Evolutionary conservation across 129 eudicot genomes (phyloP).

Genomic region (Calendula officinalis): DNA sequence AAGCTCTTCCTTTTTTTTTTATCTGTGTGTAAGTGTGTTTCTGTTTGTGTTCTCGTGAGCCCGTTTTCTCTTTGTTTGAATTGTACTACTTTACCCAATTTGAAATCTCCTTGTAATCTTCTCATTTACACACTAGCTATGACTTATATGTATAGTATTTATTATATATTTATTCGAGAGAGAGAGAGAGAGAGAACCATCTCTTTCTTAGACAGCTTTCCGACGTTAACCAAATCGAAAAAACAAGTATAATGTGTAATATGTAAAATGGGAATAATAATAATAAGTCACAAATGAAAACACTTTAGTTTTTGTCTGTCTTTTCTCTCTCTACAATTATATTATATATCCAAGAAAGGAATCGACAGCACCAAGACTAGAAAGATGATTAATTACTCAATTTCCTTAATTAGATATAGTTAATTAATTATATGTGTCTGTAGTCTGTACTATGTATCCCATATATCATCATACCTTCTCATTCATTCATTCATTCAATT

Average conservation of each 20-base stretch:
- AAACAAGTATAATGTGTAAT: slow-evolving; percentile 26
- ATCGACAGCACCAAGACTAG: slow-evolving; percentile 62
- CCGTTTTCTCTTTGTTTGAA: slow-evolving; percentile 30
- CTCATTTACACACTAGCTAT: slow-evolving; percentile 21
- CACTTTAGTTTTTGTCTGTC: slow-evolving; percentile 23
- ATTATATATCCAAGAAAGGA: slow-evolving; percentile 55
- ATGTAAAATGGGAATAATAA: slow-evolving; percentile 34
- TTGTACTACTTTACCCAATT: slow-evolving; percentile 28
- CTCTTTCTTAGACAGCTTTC: slow-evolving; percentile 45
- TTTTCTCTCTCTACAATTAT: slow-evolving; percentile 38
- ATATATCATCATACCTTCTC: slow-evolving; percentile 18
- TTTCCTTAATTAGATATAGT: slow-evolving; percentile 52
- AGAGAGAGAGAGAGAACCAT: slow-evolving; percentile 19
- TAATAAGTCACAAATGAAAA: slow-evolving; percentile 31
- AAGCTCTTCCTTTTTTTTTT: not conserved
- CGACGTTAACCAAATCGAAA: slow-evolving; percentile 49
- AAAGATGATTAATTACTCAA: slow-evolving; percentile 66
- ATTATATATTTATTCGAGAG: no score
- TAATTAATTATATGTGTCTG: slow-evolving; percentile 32
- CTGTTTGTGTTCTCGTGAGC: slow-evolving; percentile 27
- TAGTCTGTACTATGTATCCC: slow-evolving; percentile 32
- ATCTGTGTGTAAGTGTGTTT: slow-evolving; percentile 23
- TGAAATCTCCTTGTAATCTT: slow-evolving; percentile 28
- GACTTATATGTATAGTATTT: no score
- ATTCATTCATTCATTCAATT: slow-evolving; percentile 35